Evolutionary conservation across 2,329 filamentous ascomycete genomes (phyloP).

Genomic region (Exophiala dermatitidis): DNA sequence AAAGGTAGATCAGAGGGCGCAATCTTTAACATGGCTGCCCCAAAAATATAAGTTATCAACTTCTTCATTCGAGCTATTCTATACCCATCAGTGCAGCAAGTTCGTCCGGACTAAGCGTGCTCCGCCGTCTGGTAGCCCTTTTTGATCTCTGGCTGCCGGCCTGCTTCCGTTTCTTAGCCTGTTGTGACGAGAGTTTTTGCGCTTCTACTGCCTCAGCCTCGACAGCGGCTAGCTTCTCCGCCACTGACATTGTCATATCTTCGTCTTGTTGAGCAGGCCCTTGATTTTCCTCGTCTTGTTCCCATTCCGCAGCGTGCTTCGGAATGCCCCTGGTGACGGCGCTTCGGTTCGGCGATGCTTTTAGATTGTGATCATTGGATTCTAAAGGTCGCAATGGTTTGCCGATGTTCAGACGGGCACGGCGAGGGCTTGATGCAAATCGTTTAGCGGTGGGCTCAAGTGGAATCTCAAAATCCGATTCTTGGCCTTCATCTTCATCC

Average conservation of each 20-base stretch:
- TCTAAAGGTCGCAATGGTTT: conserved; percentile 18
- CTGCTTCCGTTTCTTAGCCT: conserved; percentile 16
- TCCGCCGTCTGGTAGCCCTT: conserved; percentile 31
- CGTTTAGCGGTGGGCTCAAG: conserved; percentile 15
- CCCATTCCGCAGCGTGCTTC: conserved; percentile 5
- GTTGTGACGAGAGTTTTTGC: conserved; percentile 27
- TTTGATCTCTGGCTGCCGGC: conserved; percentile 2
- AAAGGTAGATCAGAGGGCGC: too few species aligned
- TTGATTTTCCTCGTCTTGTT: conserved; percentile 7
- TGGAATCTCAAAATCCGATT: conserved; percentile 18
- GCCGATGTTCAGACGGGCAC: conserved; percentile 19
- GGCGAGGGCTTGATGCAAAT: conserved; percentile 18
- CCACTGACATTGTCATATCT: conserved; percentile 32
- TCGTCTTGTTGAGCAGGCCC: conserved; percentile 19
- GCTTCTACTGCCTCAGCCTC: conserved; percentile 39
- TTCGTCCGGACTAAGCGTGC: conserved; percentile 41
- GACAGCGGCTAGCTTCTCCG: conserved; percentile 39
- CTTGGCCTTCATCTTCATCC: conserved; percentile 1
- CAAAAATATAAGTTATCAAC: too few species aligned
- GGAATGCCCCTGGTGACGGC: background rate
- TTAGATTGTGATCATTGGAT: conserved; percentile 12
- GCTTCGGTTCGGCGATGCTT: conserved; percentile 4
- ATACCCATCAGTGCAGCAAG: conserved; percentile 30
- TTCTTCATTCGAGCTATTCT: conserved; percentile 2
- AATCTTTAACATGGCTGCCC: too few species aligned